These are phyloP conservation scores for Alnus rubra DNA, from an alignment of 306 rosid species.

Conservation along the genomic window DNA sequence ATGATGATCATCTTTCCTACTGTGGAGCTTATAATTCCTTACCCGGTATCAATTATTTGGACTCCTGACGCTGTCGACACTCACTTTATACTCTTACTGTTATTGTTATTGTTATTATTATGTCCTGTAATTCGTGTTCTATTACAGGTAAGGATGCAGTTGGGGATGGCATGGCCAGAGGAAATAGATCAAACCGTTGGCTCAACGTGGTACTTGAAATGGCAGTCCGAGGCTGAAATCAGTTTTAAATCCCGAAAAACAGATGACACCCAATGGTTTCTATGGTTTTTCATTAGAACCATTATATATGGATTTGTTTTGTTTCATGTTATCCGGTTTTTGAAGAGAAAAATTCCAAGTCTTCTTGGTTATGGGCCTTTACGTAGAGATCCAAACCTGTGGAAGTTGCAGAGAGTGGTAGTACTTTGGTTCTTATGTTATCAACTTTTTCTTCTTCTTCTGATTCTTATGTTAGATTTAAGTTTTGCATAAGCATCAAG, in stretches of 20 bases:
- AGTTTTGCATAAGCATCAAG: slow-evolving; percentile 18
- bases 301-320: slow-evolving; percentile 58
- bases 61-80: slow-evolving; percentile 28
- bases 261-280: slow-evolving; percentile 48
- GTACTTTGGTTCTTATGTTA: slow-evolving; percentile 33
- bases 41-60: slow-evolving; percentile 56
- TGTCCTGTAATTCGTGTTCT: slow-evolving; percentile 28
- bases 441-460: slow-evolving; percentile 10
- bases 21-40: slow-evolving; percentile 69
- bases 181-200: slow-evolving; percentile 68
- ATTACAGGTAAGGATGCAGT: slow-evolving; percentile 60
- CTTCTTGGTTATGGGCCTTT: slow-evolving; percentile 80
- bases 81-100: slow-evolving; percentile 20
- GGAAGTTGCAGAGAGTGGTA: slow-evolving; percentile 80
- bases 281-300: slow-evolving; percentile 62
- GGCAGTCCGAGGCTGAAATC: slow-evolving; percentile 85
- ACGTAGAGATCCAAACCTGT: slow-evolving; percentile 66
- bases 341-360: slow-evolving; percentile 53
- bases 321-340: slow-evolving; percentile 51
- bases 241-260: slow-evolving; percentile 49
- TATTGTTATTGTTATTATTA: slow-evolving; percentile 10
- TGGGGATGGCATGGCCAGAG: slow-evolving; percentile 98
- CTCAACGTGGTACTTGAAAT: slow-evolving; percentile 81
- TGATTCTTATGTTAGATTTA: slow-evolving; percentile 16
- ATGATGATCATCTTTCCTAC: slow-evolving; percentile 67